Base-by-base conservation (phyloP, 331 rosid genomes). In the Arachis monticola region DNA sequence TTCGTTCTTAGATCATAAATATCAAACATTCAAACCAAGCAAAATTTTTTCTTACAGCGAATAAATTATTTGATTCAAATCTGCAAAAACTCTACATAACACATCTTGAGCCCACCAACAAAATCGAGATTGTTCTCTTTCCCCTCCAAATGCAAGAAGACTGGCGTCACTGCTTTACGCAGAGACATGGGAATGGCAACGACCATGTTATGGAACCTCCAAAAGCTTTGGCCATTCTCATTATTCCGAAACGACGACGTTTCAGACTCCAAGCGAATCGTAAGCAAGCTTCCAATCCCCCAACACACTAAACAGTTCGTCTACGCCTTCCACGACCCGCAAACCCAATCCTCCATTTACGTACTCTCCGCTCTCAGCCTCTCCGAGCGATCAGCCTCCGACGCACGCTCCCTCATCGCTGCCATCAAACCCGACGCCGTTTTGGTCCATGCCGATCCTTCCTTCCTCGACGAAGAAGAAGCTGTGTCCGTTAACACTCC, bases 351-450 rank as follows among this genome's bases (percentile, higher is more conserved):
- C 55, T 60, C 87, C 1, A 76, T 92, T 72, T 90, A 90, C 86
- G 71, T 92, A 10, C 88, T 92, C 30, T 90, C 96, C 9, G 65
- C 89, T 60, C 62, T 90, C 60, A 85, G 79, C 66, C 81, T 92
- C 6, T 92, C 96, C 0, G 84, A 92, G 78, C 81, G 89, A 64
- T 90, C 97, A 0, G 90, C 78, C 5, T 82, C 66, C 42, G 96
- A 92, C 64, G 92, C 88, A 0, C 60, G 76, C 38, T 75, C 78
- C 42, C 85, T 89, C 30, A 83, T 92, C 35, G 70, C 82, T 47
- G 91, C 78, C 70, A 67, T 92, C 22, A 84, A 53, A 58, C 97
- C 96, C 45, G 97, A 90, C n/a, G 93, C 91, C 12, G 96, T 92
- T 46, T 66, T 90, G 14, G 87, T 88, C 4, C 93, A 86, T 63